Base-by-base conservation (phyloP, 495 filamentous ascomycete species). In the Aspergillus wentii region DNA sequence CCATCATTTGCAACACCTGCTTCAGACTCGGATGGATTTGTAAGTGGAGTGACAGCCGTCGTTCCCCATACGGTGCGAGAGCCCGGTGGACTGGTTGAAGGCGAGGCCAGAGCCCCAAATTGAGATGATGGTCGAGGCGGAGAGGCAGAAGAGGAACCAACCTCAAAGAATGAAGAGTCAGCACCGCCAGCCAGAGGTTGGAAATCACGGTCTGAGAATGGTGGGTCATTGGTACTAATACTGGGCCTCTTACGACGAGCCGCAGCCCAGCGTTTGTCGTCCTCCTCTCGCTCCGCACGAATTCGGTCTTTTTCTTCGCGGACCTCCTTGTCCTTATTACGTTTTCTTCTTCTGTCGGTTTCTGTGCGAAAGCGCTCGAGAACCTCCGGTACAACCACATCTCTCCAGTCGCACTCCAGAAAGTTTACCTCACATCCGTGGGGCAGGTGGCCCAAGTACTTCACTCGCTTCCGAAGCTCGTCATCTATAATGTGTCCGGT, bases 351-450 rank as follows among this genome's bases (percentile, higher is more conserved):
- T 30, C 80, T 76, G 44, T 89, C 85, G 27, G 89, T 86, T 49
- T 96, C 89, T 2, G 67, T 54, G 14, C 69, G 68, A 63, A 95
- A 98, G 2, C 69, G 66, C 13, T 76, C 77, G 11, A 98, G 66
- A 8, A 91, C 71, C 31, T 90, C 86, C 2, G 79, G 71, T 5
- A 75, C 64, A 13, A 98, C 87, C 11, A 89, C 78, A 46, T 95
- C 92, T 1, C 88, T 88, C 92, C 92, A 98, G 56, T 98, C 88
- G 49, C 92, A 98, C 60, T 97, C 92, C 1, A 98, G 66, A 51
- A 97, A 97, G 46, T 75, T 86, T 27, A 97, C 87, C 43, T 95
- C 86, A 59, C 91, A 96, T 2, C 92, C 92, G 37, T 88, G 78
- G 0, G 92, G 92, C 10, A 98, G 75, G 57, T 98, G 92, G 5